Evolutionary conservation across 2,329 filamentous ascomycete species (phyloP), one percentile per base, ranked within the genome.

Genomic region (Botryotinia globosa): DNA sequence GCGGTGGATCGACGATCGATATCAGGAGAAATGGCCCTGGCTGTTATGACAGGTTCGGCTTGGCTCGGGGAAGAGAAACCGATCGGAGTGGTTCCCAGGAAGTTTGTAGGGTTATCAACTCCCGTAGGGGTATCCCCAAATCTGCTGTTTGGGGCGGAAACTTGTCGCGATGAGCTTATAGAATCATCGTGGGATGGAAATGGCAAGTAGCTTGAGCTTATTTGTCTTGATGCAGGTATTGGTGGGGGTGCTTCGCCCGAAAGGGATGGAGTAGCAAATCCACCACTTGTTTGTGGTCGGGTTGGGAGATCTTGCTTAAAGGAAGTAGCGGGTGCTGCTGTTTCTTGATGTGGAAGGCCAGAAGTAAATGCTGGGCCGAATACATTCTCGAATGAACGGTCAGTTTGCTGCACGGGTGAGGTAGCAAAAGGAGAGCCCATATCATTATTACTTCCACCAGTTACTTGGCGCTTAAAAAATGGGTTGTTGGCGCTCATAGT

Each of bases 401-500:
- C 90, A 66, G 86, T 85, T 72, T 85, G 83, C 54, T 78, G 77
- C 45, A 75, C 76, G n/a, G 81, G 79, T 34, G 80, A 80, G 16
- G 83, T 80, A 14, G 80, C 80, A 39, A 82, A 80, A 74, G 85
- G 84, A 39, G 83, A 84, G 29, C 86, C 84, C 78, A 85, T 83
- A 59, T 85, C 84, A 54, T 78, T 78, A 65, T 88, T 85, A 81
- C 89, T 90, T 73, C 85, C 87, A 68, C 48, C 65, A 25, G 65
- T 68, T 20, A 34, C 48, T 64, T 89, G 88, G 63, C 89, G 85
- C 79, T 94, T 90, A 85, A 98, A 98, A 85, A 99, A 99, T 0
- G 96, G 96, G 81, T 99, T 99, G 79, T 94, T 98, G 77, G 88
- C 93, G 81, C 91, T 95, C 62, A 90, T 85, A 4, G 86, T 87